Evolutionary conservation across 2,329 filamentous ascomycete species (phyloP), one percentile per base, ranked within the genome.

Genomic region (Aspergillus sp.): DNA sequence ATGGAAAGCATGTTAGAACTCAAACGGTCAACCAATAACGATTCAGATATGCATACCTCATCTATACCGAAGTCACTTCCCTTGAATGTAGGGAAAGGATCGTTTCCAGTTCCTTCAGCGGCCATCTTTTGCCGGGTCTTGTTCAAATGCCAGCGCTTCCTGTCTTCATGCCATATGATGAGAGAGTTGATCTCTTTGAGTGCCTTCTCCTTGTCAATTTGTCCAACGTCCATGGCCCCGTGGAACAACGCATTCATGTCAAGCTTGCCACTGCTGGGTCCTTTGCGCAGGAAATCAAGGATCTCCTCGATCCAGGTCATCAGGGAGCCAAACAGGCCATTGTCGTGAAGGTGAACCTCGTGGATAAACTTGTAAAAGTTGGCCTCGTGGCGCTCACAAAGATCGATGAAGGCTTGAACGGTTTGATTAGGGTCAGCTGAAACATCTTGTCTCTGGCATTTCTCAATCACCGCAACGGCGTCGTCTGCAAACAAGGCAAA

Each of bases 91-190:
- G 77, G 79, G 6, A 77, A 75, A 41, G 71, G 66, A 44, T 77
- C 66, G 13, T 62, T 66, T 5, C 62, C 61, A 7, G 69, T 75
- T 3, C 82, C 83, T 59, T 91, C 90, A 2, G 89, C 90, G 0
- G 93, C 93, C 93, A 98, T 97, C 77, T 98, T 98, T 72, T 97
- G 93, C 42, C 90, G 76, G 7, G 93, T 98, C 76, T 98, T 98
- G 69, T 95, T 89, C 48, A 91, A 83, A 64, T 98, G 93, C 93
- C 93, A 98, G 70, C 91, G 91, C 77, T 98, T 97, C 43, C 93
- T 78, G 34, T 88, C 88, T 62, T 90, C 88, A 66, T 98, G 93
- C 93, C 93, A 98, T 38, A 84, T 77, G 55, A 98, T 93, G 39
- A 98, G 75, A 28, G 78, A 73, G 59, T 97, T 82, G 59, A 97